Evolutionary conservation across 2,329 filamentous ascomycete species (phyloP), one percentile per base, ranked within the genome.

Genomic region (Botrytis galanthina): DNA sequence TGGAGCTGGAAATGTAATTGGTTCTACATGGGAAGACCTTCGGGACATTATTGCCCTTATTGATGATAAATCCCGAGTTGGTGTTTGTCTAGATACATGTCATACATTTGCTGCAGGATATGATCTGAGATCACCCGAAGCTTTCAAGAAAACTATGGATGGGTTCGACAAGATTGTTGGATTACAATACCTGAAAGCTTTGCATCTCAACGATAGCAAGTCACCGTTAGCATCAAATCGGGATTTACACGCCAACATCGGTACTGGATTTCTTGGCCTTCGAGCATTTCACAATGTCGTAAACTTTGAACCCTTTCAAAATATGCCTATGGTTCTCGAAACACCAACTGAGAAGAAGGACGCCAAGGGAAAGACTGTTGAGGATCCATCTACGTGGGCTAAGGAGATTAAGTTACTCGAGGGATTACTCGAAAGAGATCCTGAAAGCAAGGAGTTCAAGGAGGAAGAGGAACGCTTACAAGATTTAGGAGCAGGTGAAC

Each of bases 151-250:
- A 68, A 96, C 94, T 0, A 88, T 98, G 82, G 82, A 87, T 48
- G 86, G 91, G 46, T 97, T 99, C 78, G 92, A 97, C 77, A 81
- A 88, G 16, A 84, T 92, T 9, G 92, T 99, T 16, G 96, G 96
- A 0, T 82, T 92, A 44, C 83, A 89, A 71, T 97, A 97, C 78
- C 88, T 99, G 12, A 90, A 90, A 75, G 96, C 96, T 0, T 86
- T 98, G 73, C 96, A 99, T 82, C 78, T 99, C 60, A 99, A 99
- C 82, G 96, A 99, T 83, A 97, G 93, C 84, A 99, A 98, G 83
- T 94, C 95, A 0, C 95, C 96, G 0, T 86, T 97, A 44, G 86
- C 83, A 60, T 96, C 93, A 51, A 89, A 94, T 77, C 90, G 95
- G 59, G 96, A 99, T 81, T 84, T 98, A 3, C 96, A 99, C 83